These are phyloP conservation scores for Capsicum baccatum DNA, from an alignment of 257 asterid genomes.

Conservation along the genomic window DNA sequence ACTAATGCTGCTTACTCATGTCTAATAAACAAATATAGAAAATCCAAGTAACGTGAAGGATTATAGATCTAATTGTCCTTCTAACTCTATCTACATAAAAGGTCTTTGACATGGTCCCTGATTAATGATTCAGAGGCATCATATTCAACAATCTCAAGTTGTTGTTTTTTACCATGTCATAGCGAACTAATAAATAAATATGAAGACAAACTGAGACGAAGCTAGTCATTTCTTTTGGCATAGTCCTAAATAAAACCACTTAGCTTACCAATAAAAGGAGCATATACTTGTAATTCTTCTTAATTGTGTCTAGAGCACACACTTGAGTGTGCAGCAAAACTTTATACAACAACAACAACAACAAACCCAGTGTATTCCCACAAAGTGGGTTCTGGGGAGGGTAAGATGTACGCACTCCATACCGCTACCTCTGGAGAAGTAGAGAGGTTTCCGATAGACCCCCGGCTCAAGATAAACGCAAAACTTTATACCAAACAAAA, in stretches of 20 bases:
- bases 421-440: no score
- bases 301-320: neutral
- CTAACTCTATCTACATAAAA: constrained; percentile 17
- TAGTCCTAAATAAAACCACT: constrained; percentile 14
- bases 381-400: no score
- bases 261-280: constrained; percentile 1
- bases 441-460: no score
- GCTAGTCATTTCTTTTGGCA: neutral
- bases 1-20: neutral
- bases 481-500: neutral
- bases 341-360: neutral
- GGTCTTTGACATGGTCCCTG: neutral
- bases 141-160: neutral
- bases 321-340: neutral
- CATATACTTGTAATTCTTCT: neutral
- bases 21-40: no score
- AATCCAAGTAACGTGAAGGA: neutral
- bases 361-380: no score
- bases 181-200: no score
- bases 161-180: no score
- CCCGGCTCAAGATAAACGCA: no score
- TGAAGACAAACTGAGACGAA: no score
- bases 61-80: neutral
- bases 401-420: no score
- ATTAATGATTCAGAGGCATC: neutral